Base-by-base conservation (phyloP, 352 stramenopile species). In the Pythium pyrilobum region DNA sequence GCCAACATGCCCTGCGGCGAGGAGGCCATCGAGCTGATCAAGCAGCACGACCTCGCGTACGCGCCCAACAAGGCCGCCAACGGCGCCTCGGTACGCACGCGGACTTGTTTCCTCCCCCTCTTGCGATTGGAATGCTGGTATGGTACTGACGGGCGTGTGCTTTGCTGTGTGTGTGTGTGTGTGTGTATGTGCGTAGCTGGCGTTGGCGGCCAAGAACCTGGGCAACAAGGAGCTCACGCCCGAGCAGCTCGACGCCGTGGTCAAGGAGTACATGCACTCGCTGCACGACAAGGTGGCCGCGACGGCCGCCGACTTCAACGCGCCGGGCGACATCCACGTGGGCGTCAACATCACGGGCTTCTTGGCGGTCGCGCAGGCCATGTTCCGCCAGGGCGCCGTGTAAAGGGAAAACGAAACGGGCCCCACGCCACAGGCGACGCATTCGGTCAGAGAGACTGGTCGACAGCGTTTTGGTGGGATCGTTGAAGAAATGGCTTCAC, bases 291-390 rank as follows among this genome's bases (percentile, higher is more conserved):
- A 72, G 33, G 81, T 93, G 47, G 75, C 79, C 16, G 72, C 67
- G 33, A 87, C 71, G 12, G 81, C 81, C 11, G 70, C 74, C 39
- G 83, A 93, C 23, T 93, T 93, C 59, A 93, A 92, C 60, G 71
- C 66, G 23, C 57, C 67, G 2, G 82, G 84, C 23, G 78, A 95
- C 57, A 76, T 92, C 37, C 79, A 93, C 71, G 69, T 77, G n/a
- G 97, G 96, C 46, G 81, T 90, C 24, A 98, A 97, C 72, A 98
- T 99, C 74, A 82, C 86, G 33, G 96, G 94, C 69, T 99, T 99
- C 67, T 85, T 98, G 56, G 90, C 90, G 42, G 95, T 99, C 34
- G 97, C 95, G 9, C 89, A 98, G 63, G 90, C 91, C 60, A 99
- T 99, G 95, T 91, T 98, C 66, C 74, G 81, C 58, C 96, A 99